Conservation (phyloP, 2,329 filamentous ascomycete genomes). For the Stylonectria norvegica region DNA sequence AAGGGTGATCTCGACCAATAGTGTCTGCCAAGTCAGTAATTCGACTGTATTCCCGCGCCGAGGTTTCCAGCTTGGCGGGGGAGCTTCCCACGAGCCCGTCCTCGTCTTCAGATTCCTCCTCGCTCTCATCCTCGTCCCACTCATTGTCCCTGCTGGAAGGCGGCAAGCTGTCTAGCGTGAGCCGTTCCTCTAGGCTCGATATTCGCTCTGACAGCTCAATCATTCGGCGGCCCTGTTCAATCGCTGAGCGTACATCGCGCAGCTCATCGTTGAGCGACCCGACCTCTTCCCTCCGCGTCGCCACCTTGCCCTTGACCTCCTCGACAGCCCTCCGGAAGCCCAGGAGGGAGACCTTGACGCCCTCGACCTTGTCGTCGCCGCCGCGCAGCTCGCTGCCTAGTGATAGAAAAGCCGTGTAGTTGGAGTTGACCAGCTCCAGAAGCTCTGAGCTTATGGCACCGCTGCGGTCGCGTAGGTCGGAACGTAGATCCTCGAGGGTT, state of each 20-base stretch:
- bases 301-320: conserved; percentile 65
- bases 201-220: conserved; percentile 65
- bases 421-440: conserved; percentile 89
- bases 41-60: conserved; percentile 45
- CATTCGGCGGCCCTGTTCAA: conserved; percentile 60
- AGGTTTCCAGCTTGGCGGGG: conserved; percentile 42
- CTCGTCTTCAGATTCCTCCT: conserved; percentile 34
- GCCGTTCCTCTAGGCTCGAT: conserved; percentile 57
- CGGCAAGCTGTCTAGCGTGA: conserved; percentile 51
- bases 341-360: conserved; percentile 80
- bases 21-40: conserved; percentile 41
- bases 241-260: conserved; percentile 56
- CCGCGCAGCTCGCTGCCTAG: conserved; percentile 78
- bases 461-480: conserved; percentile 78
- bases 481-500: conserved; percentile 87
- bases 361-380: conserved; percentile 88
- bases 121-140: conserved; percentile 39
- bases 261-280: conserved; percentile 63
- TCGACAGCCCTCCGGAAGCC: conserved; percentile 82
- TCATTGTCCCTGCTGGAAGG: conserved; percentile 14
- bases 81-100: conserved; percentile 42
- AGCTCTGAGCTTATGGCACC: conserved; percentile 80
- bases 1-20: conserved; percentile 46
- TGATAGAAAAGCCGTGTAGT: conserved; percentile 87
- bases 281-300: conserved; percentile 61